phyloP scores from a whole-genome alignment of 2,329 filamentous ascomycete genomes.

The Bipolaris cookei region DNA sequence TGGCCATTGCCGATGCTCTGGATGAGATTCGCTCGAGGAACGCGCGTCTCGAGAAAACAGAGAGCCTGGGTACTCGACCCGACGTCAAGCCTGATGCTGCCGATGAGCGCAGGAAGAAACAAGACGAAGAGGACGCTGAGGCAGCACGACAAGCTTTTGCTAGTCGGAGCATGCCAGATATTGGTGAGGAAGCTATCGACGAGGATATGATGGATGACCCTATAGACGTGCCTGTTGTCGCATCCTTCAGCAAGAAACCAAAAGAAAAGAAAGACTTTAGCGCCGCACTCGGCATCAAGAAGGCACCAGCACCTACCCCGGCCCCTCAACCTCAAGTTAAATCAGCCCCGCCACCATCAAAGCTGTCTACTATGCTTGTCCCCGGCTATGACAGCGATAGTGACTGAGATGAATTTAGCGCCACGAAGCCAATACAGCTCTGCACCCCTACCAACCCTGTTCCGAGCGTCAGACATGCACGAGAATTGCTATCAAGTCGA shows the following conservation, averaged over 20 bases:
- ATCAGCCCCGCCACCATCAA: slow-evolving; percentile 22
- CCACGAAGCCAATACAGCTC: not conserved
- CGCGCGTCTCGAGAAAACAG: slow-evolving; percentile 79
- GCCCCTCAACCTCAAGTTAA: slow-evolving; percentile 17
- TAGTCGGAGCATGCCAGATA: slow-evolving; percentile 43
- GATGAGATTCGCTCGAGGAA: slow-evolving; percentile 95
- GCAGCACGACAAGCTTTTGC: slow-evolving; percentile 80
- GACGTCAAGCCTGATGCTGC: slow-evolving; percentile 60
- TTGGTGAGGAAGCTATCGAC: slow-evolving; percentile 60
- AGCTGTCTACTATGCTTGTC: slow-evolving; percentile 34
- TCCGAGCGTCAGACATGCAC: not conserved
- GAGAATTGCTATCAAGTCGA: not conserved
- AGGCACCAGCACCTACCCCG: slow-evolving; percentile 20
- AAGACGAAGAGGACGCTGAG: slow-evolving; percentile 84
- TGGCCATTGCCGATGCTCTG: slow-evolving; percentile 93
- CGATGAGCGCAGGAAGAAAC: slow-evolving; percentile 64
- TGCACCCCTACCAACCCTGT: not conserved
- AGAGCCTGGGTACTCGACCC: slow-evolving; percentile 65
- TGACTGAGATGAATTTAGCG: slow-evolving; percentile 17
- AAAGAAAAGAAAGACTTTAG: slow-evolving; percentile 89
- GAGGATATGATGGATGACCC: slow-evolving; percentile 51
- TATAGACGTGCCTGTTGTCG: slow-evolving; percentile 47
- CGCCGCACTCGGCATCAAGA: slow-evolving; percentile 80
- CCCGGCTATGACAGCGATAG: slow-evolving; percentile 42
- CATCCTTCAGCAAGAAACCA: slow-evolving; percentile 73